Conservation (phyloP, 768 basidiomycete genomes). For the Harrya chromipes region DNA sequence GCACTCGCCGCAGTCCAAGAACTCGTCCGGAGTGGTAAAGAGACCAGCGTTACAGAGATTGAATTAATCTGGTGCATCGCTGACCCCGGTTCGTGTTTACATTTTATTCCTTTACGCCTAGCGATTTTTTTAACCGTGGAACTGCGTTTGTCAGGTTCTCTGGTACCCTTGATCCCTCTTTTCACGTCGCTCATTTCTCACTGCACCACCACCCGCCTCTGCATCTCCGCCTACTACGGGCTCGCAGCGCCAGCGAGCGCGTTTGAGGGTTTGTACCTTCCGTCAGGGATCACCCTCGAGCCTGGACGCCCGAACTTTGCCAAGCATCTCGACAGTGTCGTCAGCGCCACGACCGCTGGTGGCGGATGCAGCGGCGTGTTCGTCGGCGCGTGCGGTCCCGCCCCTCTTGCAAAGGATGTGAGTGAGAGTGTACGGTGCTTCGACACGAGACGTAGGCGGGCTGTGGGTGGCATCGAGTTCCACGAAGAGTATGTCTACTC, state of each 20-base stretch:
- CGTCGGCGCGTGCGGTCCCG: constrained; percentile 43
- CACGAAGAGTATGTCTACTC: constrained; percentile 37
- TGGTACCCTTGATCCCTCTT: constrained; percentile 48
- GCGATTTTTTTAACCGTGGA: too few relatives aligned
- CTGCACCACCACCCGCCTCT: constrained; percentile 41
- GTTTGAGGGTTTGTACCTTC: constrained; percentile 30
- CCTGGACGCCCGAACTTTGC: constrained; percentile 52
- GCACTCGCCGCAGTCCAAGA: constrained; percentile 63
- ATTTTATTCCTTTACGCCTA: too few relatives aligned
- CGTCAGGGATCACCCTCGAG: constrained; percentile 41
- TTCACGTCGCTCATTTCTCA: constrained; percentile 46
- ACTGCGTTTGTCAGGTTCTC: constrained; percentile 31
- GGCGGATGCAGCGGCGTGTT: constrained; percentile 37
- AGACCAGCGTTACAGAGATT: constrained; percentile 54
- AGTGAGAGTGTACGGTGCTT: constrained; percentile 31
- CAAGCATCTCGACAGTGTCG: constrained; percentile 44
- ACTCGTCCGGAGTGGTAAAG: constrained; percentile 46
- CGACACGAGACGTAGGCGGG: constrained; percentile 22
- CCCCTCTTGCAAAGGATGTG: constrained; percentile 31
- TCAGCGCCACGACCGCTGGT: constrained; percentile 37
- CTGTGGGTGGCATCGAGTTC: constrained; percentile 38
- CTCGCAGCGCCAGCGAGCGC: constrained; percentile 32
- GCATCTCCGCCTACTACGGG: constrained; percentile 56
- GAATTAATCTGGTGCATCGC: constrained; percentile 68
- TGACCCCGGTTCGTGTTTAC: constrained; percentile 43